Percentiles rank a stretch among this genome's conserved stretches.
Evolutionary conservation across 805 yeast species (phyloP).

Genomic region (Candida incommunis): DNA sequence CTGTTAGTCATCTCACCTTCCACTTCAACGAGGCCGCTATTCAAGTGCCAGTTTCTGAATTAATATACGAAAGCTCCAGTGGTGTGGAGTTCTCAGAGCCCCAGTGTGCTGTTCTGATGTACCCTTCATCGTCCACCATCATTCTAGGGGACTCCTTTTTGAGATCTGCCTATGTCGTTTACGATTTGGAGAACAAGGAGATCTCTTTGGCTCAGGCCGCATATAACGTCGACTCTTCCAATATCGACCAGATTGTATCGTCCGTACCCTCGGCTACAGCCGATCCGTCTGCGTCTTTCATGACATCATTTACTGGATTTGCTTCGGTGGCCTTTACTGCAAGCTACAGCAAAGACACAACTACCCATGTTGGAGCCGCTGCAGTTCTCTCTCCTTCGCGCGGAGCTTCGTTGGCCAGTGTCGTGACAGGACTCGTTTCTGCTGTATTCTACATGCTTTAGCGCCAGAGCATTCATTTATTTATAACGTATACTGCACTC

Average conservation of each 20-base stretch:
- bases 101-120: neutral
- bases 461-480: too few species aligned
- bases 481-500: too few species aligned
- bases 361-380: neutral
- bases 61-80: neutral
- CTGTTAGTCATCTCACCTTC: neutral
- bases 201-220: slow-evolving; percentile 42
- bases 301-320: neutral
- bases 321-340: neutral
- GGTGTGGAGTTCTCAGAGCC: neutral
- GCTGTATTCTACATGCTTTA: neutral
- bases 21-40: neutral
- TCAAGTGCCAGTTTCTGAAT: neutral
- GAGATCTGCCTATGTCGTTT: slow-evolving; percentile 48
- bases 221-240: slow-evolving; percentile 14
- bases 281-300: neutral
- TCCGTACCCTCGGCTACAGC: neutral
- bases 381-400: neutral
- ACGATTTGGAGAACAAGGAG: slow-evolving; percentile 42
- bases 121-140: neutral
- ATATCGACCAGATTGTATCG: neutral
- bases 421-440: neutral
- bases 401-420: neutral
- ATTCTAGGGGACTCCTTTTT: slow-evolving; percentile 43
- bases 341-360: too few species aligned